phyloP scores from a whole-genome alignment of 2,329 filamentous ascomycete genomes.

The Hypoxylon sp. region DNA sequence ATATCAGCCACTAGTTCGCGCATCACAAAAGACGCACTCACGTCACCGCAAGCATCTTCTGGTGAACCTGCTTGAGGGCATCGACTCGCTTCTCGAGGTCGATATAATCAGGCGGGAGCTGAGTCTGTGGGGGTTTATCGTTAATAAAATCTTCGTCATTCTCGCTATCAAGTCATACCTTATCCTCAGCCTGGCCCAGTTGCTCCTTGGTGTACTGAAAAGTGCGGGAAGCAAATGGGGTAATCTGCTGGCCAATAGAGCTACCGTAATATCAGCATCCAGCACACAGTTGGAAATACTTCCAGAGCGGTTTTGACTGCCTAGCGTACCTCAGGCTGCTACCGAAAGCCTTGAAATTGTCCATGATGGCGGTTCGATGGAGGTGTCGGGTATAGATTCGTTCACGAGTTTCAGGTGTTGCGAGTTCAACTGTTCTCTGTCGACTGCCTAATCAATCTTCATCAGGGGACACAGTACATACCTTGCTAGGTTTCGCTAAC shows the following conservation, averaged over 20 bases:
- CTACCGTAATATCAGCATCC: slow-evolving; percentile 53
- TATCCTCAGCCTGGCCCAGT: slow-evolving; percentile 93
- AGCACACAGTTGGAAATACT: slow-evolving; percentile 34
- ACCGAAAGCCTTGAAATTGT: slow-evolving; percentile 71
- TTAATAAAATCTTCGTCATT: slow-evolving; percentile 18
- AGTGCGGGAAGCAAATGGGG: slow-evolving; percentile 92
- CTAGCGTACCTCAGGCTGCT: slow-evolving; percentile 68
- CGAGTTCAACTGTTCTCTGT: slow-evolving; percentile 27
- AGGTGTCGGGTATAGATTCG: slow-evolving; percentile 5
- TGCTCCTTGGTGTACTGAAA: slow-evolving; percentile 99
- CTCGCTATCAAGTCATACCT: slow-evolving; percentile 66
- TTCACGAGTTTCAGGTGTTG: slow-evolving; percentile 22
- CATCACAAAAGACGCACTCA: slow-evolving; percentile 64
- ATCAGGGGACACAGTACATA: slow-evolving; percentile 23
- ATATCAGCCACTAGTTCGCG: slow-evolving; percentile 24
- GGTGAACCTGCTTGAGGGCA: slow-evolving; percentile 95
- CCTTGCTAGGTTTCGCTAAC: slow-evolving; percentile 13
- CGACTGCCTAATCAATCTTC: slow-evolving; percentile 34
- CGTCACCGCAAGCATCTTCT: slow-evolving; percentile 98
- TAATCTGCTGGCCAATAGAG: slow-evolving; percentile 83
- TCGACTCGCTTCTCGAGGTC: slow-evolving; percentile 99
- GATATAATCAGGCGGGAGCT: slow-evolving; percentile 97
- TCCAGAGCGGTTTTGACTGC: slow-evolving; percentile 30
- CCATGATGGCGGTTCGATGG: slow-evolving; percentile 59
- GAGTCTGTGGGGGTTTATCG: slow-evolving; percentile 72